Evolutionary conservation across 1,284 basidiomycete species (phyloP).

Genomic region (Chiua sp.): DNA sequence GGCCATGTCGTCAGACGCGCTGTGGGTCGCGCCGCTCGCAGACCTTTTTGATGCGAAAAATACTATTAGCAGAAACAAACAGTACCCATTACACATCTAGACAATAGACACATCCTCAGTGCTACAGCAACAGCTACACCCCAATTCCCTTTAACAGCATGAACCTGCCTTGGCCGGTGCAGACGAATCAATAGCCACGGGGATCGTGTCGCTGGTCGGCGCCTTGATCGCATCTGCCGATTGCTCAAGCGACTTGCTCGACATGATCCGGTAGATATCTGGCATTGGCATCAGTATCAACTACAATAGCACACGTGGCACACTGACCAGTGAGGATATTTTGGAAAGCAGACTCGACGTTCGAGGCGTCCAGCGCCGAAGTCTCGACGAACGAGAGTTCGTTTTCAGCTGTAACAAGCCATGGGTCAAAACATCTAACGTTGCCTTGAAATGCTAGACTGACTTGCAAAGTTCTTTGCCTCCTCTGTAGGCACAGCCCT

Average conservation of each 20-base stretch:
- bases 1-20: conserved; percentile 82
- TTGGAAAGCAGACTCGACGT: conserved; percentile 98
- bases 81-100: conserved; percentile 25
- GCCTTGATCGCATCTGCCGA: conserved; percentile 75
- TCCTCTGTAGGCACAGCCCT: conserved; percentile 97
- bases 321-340: conserved; percentile 90
- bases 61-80: conserved; percentile 28
- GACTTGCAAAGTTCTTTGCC: conserved; percentile 85
- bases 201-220: conserved; percentile 74
- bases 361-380: conserved; percentile 98
- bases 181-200: conserved; percentile 62
- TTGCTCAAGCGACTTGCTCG: conserved; percentile 87
- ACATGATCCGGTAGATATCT: conserved; percentile 97
- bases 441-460: conserved; percentile 37
- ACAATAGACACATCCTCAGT: conserved; percentile 12
- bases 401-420: conserved; percentile 61
- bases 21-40: conserved; percentile 72
- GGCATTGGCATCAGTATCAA: conserved; percentile 12
- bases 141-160: conserved; percentile 44
- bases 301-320: not conserved
- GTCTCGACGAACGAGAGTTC: conserved; percentile 97
- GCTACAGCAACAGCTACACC: conserved; percentile 15
- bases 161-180: conserved; percentile 41
- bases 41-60: conserved; percentile 60
- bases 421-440: not conserved